Base-by-base conservation (phyloP, 352 stramenopile genomes). In the Poterioochromonas sp. region DNA sequence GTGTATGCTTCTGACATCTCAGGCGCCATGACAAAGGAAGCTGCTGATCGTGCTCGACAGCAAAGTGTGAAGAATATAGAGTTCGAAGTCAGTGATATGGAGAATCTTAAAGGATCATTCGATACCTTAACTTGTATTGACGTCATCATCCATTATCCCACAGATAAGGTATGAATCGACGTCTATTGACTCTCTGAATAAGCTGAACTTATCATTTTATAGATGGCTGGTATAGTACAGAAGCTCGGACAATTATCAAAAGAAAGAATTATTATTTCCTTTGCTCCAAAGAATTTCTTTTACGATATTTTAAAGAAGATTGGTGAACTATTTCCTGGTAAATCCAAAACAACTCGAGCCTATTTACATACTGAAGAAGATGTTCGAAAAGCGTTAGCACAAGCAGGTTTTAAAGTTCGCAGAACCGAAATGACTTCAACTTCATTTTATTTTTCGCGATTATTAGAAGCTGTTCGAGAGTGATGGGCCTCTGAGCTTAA, bases 81-180 rank as follows among this genome's bases (percentile, higher is more conserved):
- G 63, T 92, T 92, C 77, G 89, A 88, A 65, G 91, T 87, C 1
- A 88, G 85, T 37, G 89, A 93, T 83, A 86, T 93, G 80, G 89
- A 93, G 83, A 87, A 83, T 39, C 84, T 93, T 0, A 85, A 60
- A 18, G 89, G 89, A 60, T 86, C 84, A 54, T 93, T 90, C 64
- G 83, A 92, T 74, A 92, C 87, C 54, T 88, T 93, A 0, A 90
- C 86, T 0, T 83, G 80, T 76, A 88, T 93, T 32, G 89, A 93
- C 82, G 89, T 93, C 62, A 90, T 90, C 47, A 93, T 93, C 81
- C 89, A 93, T 80, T 93, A 93, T 80, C 89, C 89, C 20, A 90
- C 87, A 0, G 86, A 91, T 0, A 91, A 93, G 80, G 80, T 71
- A 35, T 80, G 77, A 32, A 2, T 49, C 2, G 35, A 20, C n/a